phyloP scores from a whole-genome alignment of 352 stramenopile species.

The Globisporangium nodosum region DNA sequence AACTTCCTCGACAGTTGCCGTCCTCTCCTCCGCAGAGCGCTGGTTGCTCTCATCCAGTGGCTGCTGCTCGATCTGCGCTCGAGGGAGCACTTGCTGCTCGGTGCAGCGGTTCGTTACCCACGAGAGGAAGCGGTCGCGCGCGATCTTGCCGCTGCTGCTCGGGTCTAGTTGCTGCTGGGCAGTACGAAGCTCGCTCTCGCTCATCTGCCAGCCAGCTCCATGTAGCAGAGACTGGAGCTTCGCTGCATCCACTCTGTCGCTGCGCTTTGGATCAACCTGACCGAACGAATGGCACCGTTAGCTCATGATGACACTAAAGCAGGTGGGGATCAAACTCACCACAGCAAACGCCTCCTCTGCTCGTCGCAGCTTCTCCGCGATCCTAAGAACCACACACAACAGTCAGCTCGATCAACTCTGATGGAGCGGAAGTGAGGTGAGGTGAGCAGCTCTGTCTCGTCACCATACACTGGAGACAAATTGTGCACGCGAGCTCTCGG shows the following conservation, averaged over 20 bases:
- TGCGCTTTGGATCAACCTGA: conserved; percentile 39
- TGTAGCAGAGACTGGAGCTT: conserved; percentile 45
- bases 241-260: conserved; percentile 30
- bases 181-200: conserved; percentile 27
- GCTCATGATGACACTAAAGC: neutral
- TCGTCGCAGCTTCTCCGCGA: conserved; percentile 46
- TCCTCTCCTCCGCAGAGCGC: neutral
- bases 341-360: conserved; percentile 44
- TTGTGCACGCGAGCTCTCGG: neutral
- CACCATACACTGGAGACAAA: conserved; percentile 3
- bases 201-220: conserved; percentile 47
- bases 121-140: conserved; percentile 30
- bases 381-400: conserved; percentile 12
- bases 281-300: neutral
- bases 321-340: conserved; percentile 11
- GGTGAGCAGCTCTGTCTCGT: neutral
- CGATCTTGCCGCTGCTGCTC: conserved; percentile 28
- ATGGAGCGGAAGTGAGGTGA: neutral
- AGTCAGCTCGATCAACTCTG: neutral
- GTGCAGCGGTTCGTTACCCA: conserved; percentile 39
- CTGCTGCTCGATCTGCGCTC: conserved; percentile 4
- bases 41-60: conserved; percentile 3
- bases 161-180: conserved; percentile 58
- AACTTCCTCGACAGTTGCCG: neutral
- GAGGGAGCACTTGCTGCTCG: conserved; percentile 20